These are phyloP conservation scores for Passiflora organensis DNA, from an alignment of 345 rosid genomes.

Conservation along the genomic window DNA sequence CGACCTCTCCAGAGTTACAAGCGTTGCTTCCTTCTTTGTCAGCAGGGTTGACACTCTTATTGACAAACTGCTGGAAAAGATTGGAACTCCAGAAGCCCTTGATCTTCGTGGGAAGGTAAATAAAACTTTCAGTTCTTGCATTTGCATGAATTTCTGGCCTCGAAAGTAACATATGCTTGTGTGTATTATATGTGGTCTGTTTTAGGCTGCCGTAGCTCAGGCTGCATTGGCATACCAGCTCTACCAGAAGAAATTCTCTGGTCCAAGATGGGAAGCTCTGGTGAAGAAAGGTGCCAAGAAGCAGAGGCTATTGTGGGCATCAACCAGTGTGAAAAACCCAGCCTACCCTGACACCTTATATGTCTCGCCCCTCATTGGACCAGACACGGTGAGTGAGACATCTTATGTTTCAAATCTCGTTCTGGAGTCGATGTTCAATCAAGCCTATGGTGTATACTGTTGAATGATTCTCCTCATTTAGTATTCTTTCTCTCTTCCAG, in stretches of 20 bases:
- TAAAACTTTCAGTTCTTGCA: neutral
- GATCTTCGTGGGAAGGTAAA: constrained; percentile 94
- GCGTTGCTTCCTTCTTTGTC: constrained; percentile 98
- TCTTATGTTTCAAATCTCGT: neutral
- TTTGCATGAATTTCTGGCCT: neutral
- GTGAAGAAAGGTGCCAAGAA: constrained; percentile 97
- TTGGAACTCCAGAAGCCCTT: constrained; percentile 91
- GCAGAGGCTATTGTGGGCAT: constrained; percentile 93
- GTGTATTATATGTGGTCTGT: constrained; percentile 9
- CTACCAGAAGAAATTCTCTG: constrained; percentile 96
- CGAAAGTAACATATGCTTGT: constrained; percentile 14
- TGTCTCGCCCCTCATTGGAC: constrained; percentile 91
- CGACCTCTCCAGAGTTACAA: constrained; percentile 91
- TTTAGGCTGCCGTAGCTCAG: constrained; percentile 95
- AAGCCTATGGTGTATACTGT: neutral
- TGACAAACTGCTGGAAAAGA: constrained; percentile 92
- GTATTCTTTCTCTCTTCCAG: constrained; percentile 25
- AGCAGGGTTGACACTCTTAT: constrained; percentile 94
- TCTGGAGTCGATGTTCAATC: no score
- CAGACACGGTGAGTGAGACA: constrained; percentile 79
- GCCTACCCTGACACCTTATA: constrained; percentile 88
- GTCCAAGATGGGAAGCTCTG: constrained; percentile 95
- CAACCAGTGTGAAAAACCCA: constrained; percentile 96
- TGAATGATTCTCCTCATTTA: neutral
- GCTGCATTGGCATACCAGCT: constrained; percentile 89